Conservation (phyloP, 1,284 basidiomycete species). For the Rhizoctonia solani region DNA sequence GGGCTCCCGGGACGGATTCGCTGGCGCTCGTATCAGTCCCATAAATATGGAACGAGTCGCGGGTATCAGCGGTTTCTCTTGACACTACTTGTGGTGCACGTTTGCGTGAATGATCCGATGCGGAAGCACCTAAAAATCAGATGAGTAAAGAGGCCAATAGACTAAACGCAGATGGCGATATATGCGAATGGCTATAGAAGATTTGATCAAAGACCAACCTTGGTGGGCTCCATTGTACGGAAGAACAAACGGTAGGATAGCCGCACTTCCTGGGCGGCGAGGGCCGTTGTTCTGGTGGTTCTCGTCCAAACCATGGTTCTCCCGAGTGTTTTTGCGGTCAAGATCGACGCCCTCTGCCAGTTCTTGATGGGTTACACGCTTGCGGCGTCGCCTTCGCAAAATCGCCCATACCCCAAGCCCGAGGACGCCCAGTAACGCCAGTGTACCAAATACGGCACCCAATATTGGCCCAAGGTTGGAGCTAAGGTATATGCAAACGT, state of each 20-base stretch:
- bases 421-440: constrained; percentile 2
- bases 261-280: background rate
- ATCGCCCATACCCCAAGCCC: background rate
- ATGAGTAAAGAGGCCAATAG: no score
- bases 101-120: no score
- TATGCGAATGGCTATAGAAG: background rate
- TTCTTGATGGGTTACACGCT: background rate
- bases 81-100: no score
- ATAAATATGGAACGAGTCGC: background rate
- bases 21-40: background rate
- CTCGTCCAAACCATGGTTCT: background rate
- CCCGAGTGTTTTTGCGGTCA: background rate
- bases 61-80: no score
- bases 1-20: no score
- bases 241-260: constrained; percentile 10
- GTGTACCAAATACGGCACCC: background rate
- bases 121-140: no score
- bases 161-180: background rate
- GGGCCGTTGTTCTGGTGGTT: background rate
- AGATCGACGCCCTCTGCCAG: background rate
- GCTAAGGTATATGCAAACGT: background rate
- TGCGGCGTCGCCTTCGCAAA: constrained; percentile 2
- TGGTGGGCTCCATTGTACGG: background rate
- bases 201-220: background rate
- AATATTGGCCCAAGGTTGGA: constrained; percentile 12